phyloP scores from a whole-genome alignment of 2,329 filamentous ascomycete genomes.

The Colletotrichum tofieldiae region DNA sequence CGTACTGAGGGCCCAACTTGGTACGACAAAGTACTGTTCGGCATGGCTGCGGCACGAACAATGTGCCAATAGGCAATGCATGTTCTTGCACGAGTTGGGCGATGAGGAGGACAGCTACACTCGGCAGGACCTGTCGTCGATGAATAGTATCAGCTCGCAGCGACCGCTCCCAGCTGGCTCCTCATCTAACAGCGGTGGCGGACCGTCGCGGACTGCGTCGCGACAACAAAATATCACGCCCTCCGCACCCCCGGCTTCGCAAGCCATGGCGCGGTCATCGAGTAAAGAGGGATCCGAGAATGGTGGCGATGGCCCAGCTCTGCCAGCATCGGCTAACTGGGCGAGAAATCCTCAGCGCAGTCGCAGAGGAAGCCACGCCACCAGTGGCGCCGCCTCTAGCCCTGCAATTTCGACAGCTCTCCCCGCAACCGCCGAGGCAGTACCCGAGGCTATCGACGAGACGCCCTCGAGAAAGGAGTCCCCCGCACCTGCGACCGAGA shows the following conservation, averaged over 20 bases:
- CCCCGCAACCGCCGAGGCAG: constrained; percentile 67
- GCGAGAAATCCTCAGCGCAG: constrained; percentile 80
- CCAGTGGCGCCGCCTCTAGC: constrained; percentile 86
- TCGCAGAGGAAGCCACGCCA: constrained; percentile 83
- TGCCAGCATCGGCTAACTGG: constrained; percentile 96
- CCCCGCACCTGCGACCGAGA: constrained; percentile 40
- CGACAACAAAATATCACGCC: constrained; percentile 63
- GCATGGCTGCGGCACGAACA: constrained; percentile 95
- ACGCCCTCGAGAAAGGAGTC: constrained; percentile 53
- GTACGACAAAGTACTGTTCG: constrained; percentile 98
- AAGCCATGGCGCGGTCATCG: constrained; percentile 81
- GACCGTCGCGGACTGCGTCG: constrained; percentile 69
- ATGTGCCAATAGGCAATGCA: constrained; percentile 96
- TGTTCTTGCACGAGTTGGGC: constrained; percentile 98
- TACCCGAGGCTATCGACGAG: constrained; percentile 61
- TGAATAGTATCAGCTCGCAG: constrained; percentile 91
- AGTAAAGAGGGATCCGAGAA: constrained; percentile 83
- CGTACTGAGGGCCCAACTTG: constrained; percentile 82
- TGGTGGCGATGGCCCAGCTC: constrained; percentile 86
- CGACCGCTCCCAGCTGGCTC: constrained; percentile 67
- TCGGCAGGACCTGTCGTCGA: constrained; percentile 91
- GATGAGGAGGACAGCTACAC: constrained; percentile 98
- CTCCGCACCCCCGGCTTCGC: constrained; percentile 59
- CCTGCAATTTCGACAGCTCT: constrained; percentile 78
- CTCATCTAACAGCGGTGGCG: constrained; percentile 52